These are phyloP conservation scores for Ustilago trichophora DNA, from an alignment of 1,284 basidiomycete genomes.

Conservation along the genomic window DNA sequence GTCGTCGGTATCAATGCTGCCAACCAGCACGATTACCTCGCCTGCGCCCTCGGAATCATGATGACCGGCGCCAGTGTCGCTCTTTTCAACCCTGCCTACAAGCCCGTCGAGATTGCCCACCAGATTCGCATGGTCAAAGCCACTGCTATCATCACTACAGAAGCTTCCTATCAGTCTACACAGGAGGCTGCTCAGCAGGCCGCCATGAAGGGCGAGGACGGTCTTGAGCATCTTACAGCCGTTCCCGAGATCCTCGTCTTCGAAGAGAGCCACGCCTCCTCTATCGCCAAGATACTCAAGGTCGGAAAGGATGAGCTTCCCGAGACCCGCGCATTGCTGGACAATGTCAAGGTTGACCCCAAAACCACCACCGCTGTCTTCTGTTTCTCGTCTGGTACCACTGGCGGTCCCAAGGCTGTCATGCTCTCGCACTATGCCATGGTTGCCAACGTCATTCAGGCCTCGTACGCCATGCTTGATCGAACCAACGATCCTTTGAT, in stretches of 20 bases:
- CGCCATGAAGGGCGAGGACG: conserved; percentile 29
- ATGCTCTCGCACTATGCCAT: conserved; percentile 60
- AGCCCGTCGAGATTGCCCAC: conserved; percentile 52
- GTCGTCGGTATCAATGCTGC: conserved; percentile 54
- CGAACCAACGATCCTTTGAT: conserved; percentile 56
- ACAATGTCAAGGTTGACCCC: conserved; percentile 42
- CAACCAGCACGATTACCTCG: conserved; percentile 63
- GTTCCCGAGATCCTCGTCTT: conserved; percentile 50
- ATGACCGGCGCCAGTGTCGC: conserved; percentile 58
- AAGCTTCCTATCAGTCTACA: conserved; percentile 25
- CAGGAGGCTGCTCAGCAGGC: conserved; percentile 42
- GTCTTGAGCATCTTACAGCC: conserved; percentile 20
- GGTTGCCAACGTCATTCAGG: conserved; percentile 62
- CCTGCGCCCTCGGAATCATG: conserved; percentile 56
- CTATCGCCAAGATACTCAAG: conserved; percentile 44
- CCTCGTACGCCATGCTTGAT: conserved; percentile 57
- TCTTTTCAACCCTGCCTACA: conserved; percentile 64
- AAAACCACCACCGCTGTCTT: conserved; percentile 50
- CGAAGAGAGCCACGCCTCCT: conserved; percentile 51
- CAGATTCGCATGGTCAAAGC: conserved; percentile 57
- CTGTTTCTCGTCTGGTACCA: conserved; percentile 64
- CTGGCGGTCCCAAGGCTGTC: conserved; percentile 63
- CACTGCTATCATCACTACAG: conserved; percentile 49
- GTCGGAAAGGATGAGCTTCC: conserved; percentile 34
- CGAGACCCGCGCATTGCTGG: conserved; percentile 28